These are phyloP conservation scores for Fabrea salina DNA, from an alignment of 169 alveolate genomes.

Conservation along the genomic window DNA sequence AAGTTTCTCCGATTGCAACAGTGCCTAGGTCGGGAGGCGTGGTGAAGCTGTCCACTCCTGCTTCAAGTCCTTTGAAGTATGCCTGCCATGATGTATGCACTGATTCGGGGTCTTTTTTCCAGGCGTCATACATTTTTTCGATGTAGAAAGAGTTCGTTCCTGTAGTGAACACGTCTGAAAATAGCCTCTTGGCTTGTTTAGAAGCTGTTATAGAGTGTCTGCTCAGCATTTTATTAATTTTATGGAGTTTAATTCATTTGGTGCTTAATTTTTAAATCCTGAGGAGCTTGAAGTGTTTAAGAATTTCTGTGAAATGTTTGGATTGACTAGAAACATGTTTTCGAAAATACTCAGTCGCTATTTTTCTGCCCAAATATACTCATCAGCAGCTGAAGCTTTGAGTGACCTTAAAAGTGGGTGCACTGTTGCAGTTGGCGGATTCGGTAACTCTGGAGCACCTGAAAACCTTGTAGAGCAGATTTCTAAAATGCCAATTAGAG, in stretches of 20 bases:
- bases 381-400: too few species aligned
- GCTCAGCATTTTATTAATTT: too few species aligned
- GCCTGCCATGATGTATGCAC: conserved; percentile 48
- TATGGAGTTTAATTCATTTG: too few species aligned
- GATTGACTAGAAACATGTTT: too few species aligned
- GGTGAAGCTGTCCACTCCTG: neutral
- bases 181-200: neutral
- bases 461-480: neutral
- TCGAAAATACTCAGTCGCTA: too few species aligned
- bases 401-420: too few species aligned
- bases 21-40: neutral
- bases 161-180: conserved; percentile 32
- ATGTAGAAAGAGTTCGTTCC: conserved; percentile 39
- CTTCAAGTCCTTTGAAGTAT: conserved; percentile 33
- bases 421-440: neutral
- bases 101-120: conserved; percentile 38
- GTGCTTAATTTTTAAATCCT: too few species aligned
- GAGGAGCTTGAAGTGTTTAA: too few species aligned
- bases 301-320: too few species aligned
- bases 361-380: too few species aligned
- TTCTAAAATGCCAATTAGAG: neutral
- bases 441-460: neutral
- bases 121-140: conserved; percentile 39
- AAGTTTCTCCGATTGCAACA: neutral
- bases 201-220: too few species aligned